A percentile compares a stretch with the other conserved stretches of the same genome.
Evolutionary conservation across 345 rosid genomes (phyloP).

Genomic region (Orychophragmus violaceus): DNA sequence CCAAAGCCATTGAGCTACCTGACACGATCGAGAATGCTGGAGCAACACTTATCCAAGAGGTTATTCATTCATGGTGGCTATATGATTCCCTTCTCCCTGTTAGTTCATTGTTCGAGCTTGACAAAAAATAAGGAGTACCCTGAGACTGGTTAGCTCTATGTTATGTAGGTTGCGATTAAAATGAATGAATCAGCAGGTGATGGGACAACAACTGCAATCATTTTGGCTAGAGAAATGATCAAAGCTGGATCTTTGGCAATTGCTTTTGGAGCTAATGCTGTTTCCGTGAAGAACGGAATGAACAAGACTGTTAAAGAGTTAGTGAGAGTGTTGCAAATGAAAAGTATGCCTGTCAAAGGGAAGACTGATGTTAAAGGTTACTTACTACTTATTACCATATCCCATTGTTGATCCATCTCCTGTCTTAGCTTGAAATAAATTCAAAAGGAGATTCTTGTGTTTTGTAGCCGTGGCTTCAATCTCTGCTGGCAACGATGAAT

Average conservation of each 20-base stretch:
- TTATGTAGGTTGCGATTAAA: slow-evolving; percentile 63
- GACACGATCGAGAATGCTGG: slow-evolving; percentile 81
- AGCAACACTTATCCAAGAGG: slow-evolving; percentile 82
- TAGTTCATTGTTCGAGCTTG: neutral
- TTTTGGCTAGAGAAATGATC: slow-evolving; percentile 78
- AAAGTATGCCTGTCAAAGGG: slow-evolving; percentile 60
- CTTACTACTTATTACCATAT: neutral
- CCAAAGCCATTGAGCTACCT: slow-evolving; percentile 59
- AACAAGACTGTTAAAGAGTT: slow-evolving; percentile 52
- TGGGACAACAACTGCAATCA: slow-evolving; percentile 81
- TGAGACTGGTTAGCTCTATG: neutral
- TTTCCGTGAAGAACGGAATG: slow-evolving; percentile 66
- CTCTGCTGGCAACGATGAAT: slow-evolving; percentile 89
- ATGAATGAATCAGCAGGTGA: slow-evolving; percentile 89
- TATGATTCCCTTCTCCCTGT: slow-evolving; percentile 16
- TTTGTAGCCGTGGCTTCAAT: slow-evolving; percentile 80
- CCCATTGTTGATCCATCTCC: neutral
- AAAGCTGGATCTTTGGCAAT: slow-evolving; percentile 64
- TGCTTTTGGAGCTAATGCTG: slow-evolving; percentile 76
- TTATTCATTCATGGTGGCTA: slow-evolving; percentile 63
- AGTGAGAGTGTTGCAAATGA: slow-evolving; percentile 42
- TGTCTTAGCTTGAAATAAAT: neutral
- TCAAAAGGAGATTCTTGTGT: neutral
- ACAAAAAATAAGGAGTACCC: neutral
- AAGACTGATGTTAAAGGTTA: slow-evolving; percentile 63